Evolutionary conservation across 768 basidiomycete genomes (phyloP), one percentile per base, ranked within the genome.

Genomic region (Tephrocybe sp.): DNA sequence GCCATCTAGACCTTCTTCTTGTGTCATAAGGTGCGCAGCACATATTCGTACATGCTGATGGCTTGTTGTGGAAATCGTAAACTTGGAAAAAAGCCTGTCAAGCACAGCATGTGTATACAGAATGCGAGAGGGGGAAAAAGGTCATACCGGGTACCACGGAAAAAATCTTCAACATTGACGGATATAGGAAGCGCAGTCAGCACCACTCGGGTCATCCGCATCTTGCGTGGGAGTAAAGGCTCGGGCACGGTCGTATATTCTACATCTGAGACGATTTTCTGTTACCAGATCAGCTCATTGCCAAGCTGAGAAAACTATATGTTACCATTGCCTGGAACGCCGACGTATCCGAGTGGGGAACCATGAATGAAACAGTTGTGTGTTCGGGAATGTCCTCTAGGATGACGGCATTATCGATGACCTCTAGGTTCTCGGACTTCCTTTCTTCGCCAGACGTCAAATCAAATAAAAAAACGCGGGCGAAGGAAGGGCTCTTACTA

Each of bases 81-180:
- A 98, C 62, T 87, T 89, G 3, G 92, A 95, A 57, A 98, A 84
- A 4, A 98, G 69, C 54, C 96, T 98, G 53, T 16, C 27, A 34
- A 27, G 28, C 18, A 47, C 19, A 12, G 45, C 9, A 22, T 8
- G 18, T 1, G 21, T 15, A 30, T 9, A 38, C 9, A 11, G 11
- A 28, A 16, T 32, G 24, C 9, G n/a, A 11, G 13, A 32, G 19
- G 5, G 21, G 13, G n/a, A 15, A 19, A 28, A 30, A n/a, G 15
- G 24, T 24, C 42, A n/a, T 41, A 93, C 96, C 83, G 85, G 48
- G 82, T 74, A 22, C 87, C 87, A 18, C 96, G 83, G 74, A 98
- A 98, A 67, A 92, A 95, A 64, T 99, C 97, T 67, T 98, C 90
- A 0, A 98, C 96, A 50, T 95, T 97, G 50, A 98, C 89, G 2